These are phyloP conservation scores for Quercus lobata DNA, from an alignment of 331 rosid species.

Conservation along the genomic window DNA sequence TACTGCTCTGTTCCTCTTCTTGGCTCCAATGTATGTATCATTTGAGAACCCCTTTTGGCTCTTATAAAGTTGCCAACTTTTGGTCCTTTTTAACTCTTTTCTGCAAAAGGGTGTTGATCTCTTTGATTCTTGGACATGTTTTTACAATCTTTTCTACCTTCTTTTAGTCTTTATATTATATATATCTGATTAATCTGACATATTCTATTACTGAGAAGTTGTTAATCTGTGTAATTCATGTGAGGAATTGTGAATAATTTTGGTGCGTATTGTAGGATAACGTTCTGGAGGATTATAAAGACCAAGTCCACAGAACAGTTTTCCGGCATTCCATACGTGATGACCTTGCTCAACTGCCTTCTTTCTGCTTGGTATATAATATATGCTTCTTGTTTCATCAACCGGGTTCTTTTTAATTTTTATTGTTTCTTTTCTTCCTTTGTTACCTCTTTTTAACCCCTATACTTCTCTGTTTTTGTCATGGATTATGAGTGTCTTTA, in stretches of 20 bases:
- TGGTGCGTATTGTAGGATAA: conserved; percentile 40
- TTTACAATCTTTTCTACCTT: not conserved
- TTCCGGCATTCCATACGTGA: conserved; percentile 88
- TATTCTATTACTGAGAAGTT: no score
- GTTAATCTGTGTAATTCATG: not conserved
- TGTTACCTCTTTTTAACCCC: not conserved
- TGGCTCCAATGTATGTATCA: conserved; percentile 69
- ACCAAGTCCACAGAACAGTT: conserved; percentile 67
- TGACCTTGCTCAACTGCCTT: conserved; percentile 85
- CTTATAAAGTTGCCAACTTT: not conserved
- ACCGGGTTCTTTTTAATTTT: not conserved
- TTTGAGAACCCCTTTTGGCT: not conserved
- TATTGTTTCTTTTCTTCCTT: not conserved
- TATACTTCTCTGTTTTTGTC: conserved; percentile 9
- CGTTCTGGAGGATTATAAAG: conserved; percentile 68
- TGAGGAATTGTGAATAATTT: not conserved
- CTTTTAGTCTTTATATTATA: not conserved
- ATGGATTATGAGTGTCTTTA: not conserved
- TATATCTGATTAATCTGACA: not conserved
- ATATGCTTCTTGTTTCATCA: not conserved
- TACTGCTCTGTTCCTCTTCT: conserved; percentile 91
- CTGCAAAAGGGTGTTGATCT: not conserved
- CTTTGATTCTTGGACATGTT: not conserved
- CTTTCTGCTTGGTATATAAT: conserved; percentile 74
- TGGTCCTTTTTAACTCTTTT: not conserved